These are phyloP conservation scores for Hevea brasiliensis DNA, from an alignment of 345 rosid genomes.

Conservation along the genomic window DNA sequence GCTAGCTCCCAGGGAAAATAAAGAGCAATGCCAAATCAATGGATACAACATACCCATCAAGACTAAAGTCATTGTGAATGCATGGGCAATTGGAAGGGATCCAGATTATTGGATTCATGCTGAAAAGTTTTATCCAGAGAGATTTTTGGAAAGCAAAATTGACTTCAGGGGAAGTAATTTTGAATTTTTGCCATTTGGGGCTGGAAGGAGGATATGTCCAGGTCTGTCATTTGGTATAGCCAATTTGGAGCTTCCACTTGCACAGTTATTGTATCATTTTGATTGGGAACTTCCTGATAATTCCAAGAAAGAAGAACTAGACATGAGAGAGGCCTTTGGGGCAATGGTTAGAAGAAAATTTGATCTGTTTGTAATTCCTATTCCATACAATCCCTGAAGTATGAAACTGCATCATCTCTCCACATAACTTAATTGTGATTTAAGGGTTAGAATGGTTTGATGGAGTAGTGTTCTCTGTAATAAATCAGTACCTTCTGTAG, in stretches of 20 bases:
- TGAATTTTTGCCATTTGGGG: too few species aligned
- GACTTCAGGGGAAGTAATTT: slow-evolving; percentile 26
- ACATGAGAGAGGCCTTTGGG: slow-evolving; percentile 24
- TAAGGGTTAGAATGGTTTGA: too few species aligned
- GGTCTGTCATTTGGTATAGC: slow-evolving; percentile 16
- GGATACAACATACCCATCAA: too few species aligned
- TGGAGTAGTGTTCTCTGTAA: too few species aligned
- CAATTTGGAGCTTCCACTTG: slow-evolving; percentile 16
- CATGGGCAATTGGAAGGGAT: too few species aligned
- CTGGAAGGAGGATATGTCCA: too few species aligned
- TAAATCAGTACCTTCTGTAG: too few species aligned
- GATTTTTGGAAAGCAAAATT: neutral
- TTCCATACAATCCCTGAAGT: slow-evolving; percentile 8
- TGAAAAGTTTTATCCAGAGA: too few species aligned
- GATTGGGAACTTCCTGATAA: slow-evolving; percentile 29
- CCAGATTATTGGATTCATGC: too few species aligned
- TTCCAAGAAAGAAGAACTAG: slow-evolving; percentile 11
- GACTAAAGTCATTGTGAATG: too few species aligned
- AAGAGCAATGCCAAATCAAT: slow-evolving; percentile 1
- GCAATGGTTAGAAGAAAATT: slow-evolving; percentile 2
- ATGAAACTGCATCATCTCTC: too few species aligned
- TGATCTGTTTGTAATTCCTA: slow-evolving; percentile 16
- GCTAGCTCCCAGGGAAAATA: slow-evolving; percentile 19
- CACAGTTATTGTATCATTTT: slow-evolving; percentile 25
- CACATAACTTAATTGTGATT: too few species aligned